phyloP scores from a whole-genome alignment of 805 yeast genomes.

The Candida suzukii region DNA sequence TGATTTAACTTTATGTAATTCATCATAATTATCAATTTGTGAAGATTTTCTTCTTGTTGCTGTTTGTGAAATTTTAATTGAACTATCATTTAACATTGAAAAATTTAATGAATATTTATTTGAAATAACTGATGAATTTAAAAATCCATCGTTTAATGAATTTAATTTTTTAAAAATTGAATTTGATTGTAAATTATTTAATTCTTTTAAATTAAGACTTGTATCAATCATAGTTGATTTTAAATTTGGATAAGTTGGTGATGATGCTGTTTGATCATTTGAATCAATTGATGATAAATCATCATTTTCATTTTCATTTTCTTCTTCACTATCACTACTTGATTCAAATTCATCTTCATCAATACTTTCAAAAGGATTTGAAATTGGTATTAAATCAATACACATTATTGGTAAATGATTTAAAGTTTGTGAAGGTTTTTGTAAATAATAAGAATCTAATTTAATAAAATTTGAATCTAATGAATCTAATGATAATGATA shows the following conservation, averaged over 20 bases:
- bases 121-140: not conserved
- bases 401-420: not conserved
- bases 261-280: no score
- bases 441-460: not conserved
- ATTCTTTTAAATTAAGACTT: no score
- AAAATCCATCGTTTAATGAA: not conserved
- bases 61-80: not conserved
- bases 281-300: not conserved
- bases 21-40: not conserved
- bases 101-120: not conserved
- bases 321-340: not conserved
- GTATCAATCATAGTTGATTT: not conserved
- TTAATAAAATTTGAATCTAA: not conserved
- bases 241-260: not conserved
- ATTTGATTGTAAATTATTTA: no score
- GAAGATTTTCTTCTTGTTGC: not conserved
- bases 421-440: not conserved
- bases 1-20: not conserved
- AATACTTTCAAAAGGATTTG: not conserved
- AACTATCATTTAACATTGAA: not conserved
- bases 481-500: constrained; percentile 10
- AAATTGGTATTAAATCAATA: not conserved
- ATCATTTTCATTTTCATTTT: not conserved
- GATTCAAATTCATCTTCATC: not conserved
- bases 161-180: no score